phyloP scores from a whole-genome alignment of 2,329 filamentous ascomycete genomes.

The Colletotrichum siamense region DNA sequence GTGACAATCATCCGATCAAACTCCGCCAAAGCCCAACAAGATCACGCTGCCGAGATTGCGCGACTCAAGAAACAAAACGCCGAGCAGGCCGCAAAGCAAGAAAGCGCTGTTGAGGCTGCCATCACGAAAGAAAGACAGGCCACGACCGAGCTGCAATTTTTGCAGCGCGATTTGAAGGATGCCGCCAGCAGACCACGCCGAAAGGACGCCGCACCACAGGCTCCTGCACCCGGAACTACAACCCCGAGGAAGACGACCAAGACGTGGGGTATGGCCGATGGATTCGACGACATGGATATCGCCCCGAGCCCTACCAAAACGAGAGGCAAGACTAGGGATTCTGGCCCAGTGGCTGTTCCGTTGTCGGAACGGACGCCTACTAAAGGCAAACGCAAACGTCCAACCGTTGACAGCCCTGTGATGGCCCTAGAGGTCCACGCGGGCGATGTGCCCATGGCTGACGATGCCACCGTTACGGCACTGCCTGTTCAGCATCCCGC shows the following conservation, averaged over 20 bases:
- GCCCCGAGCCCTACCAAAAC: constrained; percentile 59
- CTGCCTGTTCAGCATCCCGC: neutral
- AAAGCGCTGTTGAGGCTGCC: constrained; percentile 68
- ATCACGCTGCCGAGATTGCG: constrained; percentile 67
- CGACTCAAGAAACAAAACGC: constrained; percentile 67
- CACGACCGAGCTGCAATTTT: constrained; percentile 74
- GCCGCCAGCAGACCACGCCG: constrained; percentile 54
- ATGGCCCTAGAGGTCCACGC: constrained; percentile 61
- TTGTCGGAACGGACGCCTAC: constrained; percentile 65
- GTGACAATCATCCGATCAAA: constrained; percentile 78
- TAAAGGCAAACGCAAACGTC: constrained; percentile 74
- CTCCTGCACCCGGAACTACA: constrained; percentile 27
- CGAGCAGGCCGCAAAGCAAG: constrained; percentile 68
- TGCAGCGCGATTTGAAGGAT: constrained; percentile 74
- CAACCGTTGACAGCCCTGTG: constrained; percentile 68
- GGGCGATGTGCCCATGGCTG: constrained; percentile 45
- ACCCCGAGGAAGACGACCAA: constrained; percentile 68
- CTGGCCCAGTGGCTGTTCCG: constrained; percentile 47
- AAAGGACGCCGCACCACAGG: constrained; percentile 41
- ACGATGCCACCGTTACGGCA: constrained; percentile 21
- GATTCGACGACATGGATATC: constrained; percentile 74
- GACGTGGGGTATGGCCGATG: constrained; percentile 69
- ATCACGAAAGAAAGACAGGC: constrained; percentile 68
- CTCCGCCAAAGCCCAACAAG: constrained; percentile 63
- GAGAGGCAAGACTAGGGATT: constrained; percentile 45